Conservation (phyloP, 2,329 filamentous ascomycete species). For the Aspergillaceae sp. region DNA sequence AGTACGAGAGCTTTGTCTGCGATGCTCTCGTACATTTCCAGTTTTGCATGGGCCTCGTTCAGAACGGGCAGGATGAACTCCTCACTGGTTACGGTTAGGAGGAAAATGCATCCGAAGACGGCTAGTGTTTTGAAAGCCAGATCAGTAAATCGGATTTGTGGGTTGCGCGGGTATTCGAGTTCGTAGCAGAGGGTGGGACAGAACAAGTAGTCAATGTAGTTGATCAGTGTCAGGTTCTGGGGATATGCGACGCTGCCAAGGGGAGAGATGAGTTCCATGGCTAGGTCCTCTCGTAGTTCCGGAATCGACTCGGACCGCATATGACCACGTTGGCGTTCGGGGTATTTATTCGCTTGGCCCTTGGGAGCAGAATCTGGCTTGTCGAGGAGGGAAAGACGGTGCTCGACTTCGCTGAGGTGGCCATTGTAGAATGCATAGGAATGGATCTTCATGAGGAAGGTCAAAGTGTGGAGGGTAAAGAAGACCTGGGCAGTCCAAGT, state of each 20-base stretch:
- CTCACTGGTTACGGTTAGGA: slow-evolving; percentile 82
- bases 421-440: slow-evolving; percentile 98
- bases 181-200: slow-evolving; percentile 97
- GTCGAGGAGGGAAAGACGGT: slow-evolving; percentile 71
- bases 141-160: slow-evolving; percentile 66
- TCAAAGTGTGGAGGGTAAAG: slow-evolving; percentile 80
- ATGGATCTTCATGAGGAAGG: slow-evolving; percentile 97
- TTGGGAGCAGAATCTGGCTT: slow-evolving; percentile 58
- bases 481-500: slow-evolving; percentile 97
- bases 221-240: slow-evolving; percentile 70
- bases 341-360: slow-evolving; percentile 69
- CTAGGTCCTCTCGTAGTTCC: slow-evolving; percentile 74
- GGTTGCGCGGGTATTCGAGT: slow-evolving; percentile 81
- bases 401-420: slow-evolving; percentile 79
- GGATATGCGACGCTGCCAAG: slow-evolving; percentile 87
- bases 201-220: slow-evolving; percentile 79
- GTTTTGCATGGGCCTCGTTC: slow-evolving; percentile 55
- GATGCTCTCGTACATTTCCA: slow-evolving; percentile 41
- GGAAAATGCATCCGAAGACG: slow-evolving; percentile 92
- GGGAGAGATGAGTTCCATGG: slow-evolving; percentile 82
- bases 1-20: slow-evolving; percentile 70
- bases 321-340: slow-evolving; percentile 32
- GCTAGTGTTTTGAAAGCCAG: slow-evolving; percentile 79
- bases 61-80: slow-evolving; percentile 93
- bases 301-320: slow-evolving; percentile 48